Evolutionary conservation across 1,284 basidiomycete genomes (phyloP), one percentile per base, ranked within the genome.

Genomic region (Leccinum colubrinum): DNA sequence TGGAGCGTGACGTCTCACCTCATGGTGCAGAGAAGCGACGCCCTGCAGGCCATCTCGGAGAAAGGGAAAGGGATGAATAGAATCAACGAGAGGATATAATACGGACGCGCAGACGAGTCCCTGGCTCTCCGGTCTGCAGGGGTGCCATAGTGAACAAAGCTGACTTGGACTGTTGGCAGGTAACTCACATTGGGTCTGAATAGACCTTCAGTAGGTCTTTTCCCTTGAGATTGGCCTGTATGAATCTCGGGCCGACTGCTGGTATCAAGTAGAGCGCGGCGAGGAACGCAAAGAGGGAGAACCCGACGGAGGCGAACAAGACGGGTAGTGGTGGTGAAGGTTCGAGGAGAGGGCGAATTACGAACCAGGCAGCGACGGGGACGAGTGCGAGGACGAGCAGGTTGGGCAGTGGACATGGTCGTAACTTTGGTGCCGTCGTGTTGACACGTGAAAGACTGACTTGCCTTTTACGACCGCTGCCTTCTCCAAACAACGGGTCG

Each of bases 41-140:
- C 88, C 79, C 9, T 84, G 80, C 9, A 92, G 81, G 5, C 90
- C 90, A 8, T 78, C 78, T 89, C 82, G 50, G 92, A 91, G 73
- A 96, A 95, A 0, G 91, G 90, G 69, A 95, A 95, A 0, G 94
- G 94, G 65, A 95, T 95, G 72, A 95, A 95, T 5, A 94, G 78
- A 65, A 93, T 92, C 68, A 98, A 80, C 43, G 90, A 76, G 14
- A 94, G 82, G 64, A 98, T 91, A 75, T 98, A 20, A 98, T 60
- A 96, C 83, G 1, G 90, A 86, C 1, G 96, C 95, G 67, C 91
- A 92, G 52, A 97, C 90, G 50, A 98, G 85, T 1, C 97, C 97
- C 64, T 93, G 84, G 65, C 93, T 94, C 79, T 99, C 97, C 39
- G 97, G 96, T 70, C 96, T 98, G 70, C 43, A 37, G 22, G 59